Evolutionary conservation across 371 early-diverging fungal genomes (phyloP).

Genomic region (Lichtheimia hyalospora): DNA sequence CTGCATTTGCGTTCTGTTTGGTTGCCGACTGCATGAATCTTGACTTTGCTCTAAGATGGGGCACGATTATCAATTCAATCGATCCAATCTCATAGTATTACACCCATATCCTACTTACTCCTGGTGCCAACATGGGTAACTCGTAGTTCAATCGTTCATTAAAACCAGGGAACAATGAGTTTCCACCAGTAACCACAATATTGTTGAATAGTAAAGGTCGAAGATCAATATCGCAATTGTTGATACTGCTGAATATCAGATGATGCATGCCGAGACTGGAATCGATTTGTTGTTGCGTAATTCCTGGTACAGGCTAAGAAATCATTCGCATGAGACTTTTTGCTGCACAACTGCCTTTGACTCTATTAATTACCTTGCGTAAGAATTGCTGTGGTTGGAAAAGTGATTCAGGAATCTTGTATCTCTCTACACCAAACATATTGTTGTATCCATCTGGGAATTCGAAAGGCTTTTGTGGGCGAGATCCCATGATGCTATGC

Average conservation of each 20-base stretch:
- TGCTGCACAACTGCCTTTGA: neutral
- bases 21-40: conserved; percentile 77
- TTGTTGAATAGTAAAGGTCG: conserved; percentile 79
- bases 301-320: neutral
- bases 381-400: conserved; percentile 71
- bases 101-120: conserved; percentile 52
- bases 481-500: conserved; percentile 48
- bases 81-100: too few relatives aligned
- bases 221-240: conserved; percentile 84
- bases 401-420: conserved; percentile 79
- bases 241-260: conserved; percentile 70
- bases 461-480: conserved; percentile 85
- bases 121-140: conserved; percentile 69
- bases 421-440: conserved; percentile 80
- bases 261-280: conserved; percentile 60
- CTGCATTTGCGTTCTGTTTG: conserved; percentile 85
- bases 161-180: conserved; percentile 84
- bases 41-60: conserved; percentile 67
- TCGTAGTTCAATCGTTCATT: conserved; percentile 81
- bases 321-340: neutral
- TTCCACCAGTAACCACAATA: conserved; percentile 91
- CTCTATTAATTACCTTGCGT: conserved; percentile 19
- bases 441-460: conserved; percentile 94
- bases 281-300: conserved; percentile 38
- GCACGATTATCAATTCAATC: neutral